phyloP scores from a whole-genome alignment of 2,329 filamentous ascomycete species.

The Colletotrichum sp. region DNA sequence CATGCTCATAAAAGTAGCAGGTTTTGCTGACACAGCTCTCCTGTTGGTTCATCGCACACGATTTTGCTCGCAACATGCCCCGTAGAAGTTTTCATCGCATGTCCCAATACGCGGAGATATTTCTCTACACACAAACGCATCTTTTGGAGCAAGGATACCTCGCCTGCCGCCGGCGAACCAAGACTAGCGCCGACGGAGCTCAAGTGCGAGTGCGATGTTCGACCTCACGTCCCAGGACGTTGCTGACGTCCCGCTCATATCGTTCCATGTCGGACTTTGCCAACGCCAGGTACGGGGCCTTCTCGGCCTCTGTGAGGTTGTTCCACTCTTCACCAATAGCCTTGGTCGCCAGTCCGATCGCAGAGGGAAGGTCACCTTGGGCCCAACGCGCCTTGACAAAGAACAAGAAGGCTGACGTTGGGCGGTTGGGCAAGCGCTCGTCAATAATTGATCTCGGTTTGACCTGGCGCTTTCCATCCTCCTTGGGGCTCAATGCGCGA shows the following conservation, averaged over 20 bases:
- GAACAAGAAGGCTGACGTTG: slow-evolving; percentile 34
- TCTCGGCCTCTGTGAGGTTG: slow-evolving; percentile 42
- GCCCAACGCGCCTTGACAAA: slow-evolving; percentile 45
- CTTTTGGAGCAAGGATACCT: background rate
- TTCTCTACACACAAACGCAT: background rate
- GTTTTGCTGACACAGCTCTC: background rate
- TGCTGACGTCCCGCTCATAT: slow-evolving; percentile 33
- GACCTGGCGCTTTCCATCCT: slow-evolving; percentile 15
- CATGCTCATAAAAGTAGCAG: background rate
- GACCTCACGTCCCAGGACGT: slow-evolving; percentile 23
- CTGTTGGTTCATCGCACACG: background rate
- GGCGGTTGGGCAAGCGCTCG: slow-evolving; percentile 50
- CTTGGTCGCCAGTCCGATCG: slow-evolving; percentile 24
- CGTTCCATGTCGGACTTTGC: slow-evolving; percentile 30
- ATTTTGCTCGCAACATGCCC: background rate
- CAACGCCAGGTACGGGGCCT: slow-evolving; percentile 42
- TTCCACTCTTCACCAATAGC: slow-evolving; percentile 47
- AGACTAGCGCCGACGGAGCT: background rate
- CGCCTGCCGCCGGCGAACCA: background rate
- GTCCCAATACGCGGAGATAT: background rate
- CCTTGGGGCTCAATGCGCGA: slow-evolving; percentile 14
- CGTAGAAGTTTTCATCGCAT: background rate
- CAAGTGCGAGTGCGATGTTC: background rate
- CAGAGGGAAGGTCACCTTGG: slow-evolving; percentile 27
- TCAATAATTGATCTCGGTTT: slow-evolving; percentile 44